These are phyloP conservation scores for Didymella exigua DNA, from an alignment of 2,329 filamentous ascomycete genomes.

Conservation along the genomic window DNA sequence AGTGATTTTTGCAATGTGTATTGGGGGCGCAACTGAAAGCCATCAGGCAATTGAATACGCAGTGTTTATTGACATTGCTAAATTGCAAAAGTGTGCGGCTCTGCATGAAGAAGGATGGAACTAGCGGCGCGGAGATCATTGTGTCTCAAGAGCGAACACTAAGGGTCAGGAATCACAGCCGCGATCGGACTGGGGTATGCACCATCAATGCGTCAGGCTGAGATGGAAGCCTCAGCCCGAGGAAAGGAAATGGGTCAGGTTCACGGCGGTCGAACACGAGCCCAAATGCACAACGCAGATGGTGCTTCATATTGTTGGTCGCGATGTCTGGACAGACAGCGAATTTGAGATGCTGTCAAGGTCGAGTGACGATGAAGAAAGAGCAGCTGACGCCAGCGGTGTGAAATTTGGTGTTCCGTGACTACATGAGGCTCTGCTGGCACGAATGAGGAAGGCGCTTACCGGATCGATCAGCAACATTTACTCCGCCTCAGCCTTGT, in stretches of 20 bases:
- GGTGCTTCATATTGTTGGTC: not conserved
- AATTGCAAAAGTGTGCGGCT: not conserved
- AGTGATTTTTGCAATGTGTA: not conserved
- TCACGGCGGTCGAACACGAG: not conserved
- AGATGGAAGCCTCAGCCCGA: not conserved
- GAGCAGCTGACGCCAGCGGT: slow-evolving; percentile 1
- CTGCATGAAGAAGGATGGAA: not conserved
- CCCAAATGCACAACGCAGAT: not conserved
- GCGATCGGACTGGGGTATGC: not conserved
- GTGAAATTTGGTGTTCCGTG: not conserved
- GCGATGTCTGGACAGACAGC: not conserved
- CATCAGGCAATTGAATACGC: not conserved
- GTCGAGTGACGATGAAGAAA: not conserved
- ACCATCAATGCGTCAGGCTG: not conserved
- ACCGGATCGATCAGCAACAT: not conserved
- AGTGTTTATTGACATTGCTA: not conserved
- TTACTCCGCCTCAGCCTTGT: not conserved
- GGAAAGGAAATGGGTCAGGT: not conserved
- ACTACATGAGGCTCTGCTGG: not conserved
- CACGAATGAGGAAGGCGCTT: not conserved
- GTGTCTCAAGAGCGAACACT: not conserved
- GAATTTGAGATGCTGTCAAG: slow-evolving; percentile 3
- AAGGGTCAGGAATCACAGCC: not conserved
- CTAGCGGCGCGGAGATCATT: too few relatives aligned
- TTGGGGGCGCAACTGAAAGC: not conserved